A percentile compares a stretch with the other conserved stretches of the same genome.
Conservation (phyloP, 331 rosid genomes). For the Arachis monticola region DNA sequence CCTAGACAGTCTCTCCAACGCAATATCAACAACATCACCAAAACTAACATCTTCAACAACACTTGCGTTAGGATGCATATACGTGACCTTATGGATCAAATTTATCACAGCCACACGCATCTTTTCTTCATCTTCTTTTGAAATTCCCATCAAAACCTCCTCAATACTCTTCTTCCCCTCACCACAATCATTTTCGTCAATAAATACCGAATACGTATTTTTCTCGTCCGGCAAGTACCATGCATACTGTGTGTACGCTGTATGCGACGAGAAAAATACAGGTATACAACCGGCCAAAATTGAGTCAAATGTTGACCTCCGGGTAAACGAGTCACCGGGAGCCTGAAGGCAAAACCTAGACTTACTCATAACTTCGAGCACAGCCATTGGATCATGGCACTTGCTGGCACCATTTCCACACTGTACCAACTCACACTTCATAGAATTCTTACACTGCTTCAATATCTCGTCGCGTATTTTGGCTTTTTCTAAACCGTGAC, state of each 20-base stretch:
- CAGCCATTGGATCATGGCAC: constrained; percentile 63
- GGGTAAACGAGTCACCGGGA: constrained; percentile 78
- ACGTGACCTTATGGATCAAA: constrained; percentile 61
- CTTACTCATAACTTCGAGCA: constrained; percentile 56
- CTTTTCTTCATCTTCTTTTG: constrained; percentile 40
- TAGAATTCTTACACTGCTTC: constrained; percentile 57
- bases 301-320: constrained; percentile 84
- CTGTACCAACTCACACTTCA: constrained; percentile 49
- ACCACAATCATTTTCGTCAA: constrained; percentile 60
- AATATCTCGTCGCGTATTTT: constrained; percentile 62
- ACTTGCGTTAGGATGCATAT: constrained; percentile 66
- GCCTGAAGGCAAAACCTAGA: constrained; percentile 79
- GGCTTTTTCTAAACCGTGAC: constrained; percentile 72
- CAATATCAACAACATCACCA: constrained; percentile 69
- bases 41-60: constrained; percentile 43
- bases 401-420: constrained; percentile 40
- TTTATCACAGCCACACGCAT: constrained; percentile 58
- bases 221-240: constrained; percentile 66
- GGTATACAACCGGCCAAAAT: constrained; percentile 77
- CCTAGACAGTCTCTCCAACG: constrained; percentile 35
- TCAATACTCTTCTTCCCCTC: constrained; percentile 55
- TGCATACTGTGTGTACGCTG: constrained; percentile 75
- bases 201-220: constrained; percentile 55
- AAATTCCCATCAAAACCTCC: constrained; percentile 53
- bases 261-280: constrained; percentile 78